Base-by-base conservation (phyloP, 2,329 filamentous ascomycete genomes). In the Tolypocladium nubicola region DNA sequence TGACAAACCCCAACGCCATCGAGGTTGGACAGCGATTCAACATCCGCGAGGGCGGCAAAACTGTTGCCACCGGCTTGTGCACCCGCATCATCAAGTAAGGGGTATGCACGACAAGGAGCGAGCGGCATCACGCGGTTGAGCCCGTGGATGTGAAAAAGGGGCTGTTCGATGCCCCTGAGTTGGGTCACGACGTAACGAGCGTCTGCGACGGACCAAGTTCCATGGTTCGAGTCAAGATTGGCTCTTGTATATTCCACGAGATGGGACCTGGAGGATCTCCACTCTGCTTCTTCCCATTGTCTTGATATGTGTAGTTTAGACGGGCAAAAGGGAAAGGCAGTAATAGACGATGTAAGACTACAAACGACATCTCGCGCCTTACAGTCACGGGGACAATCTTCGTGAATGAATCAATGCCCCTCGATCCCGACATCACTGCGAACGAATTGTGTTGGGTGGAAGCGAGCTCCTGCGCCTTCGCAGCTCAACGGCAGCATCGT, bases 1-100 rank as follows among this genome's bases (percentile, higher is more conserved):
- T 96, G 70, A 84, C 90, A 76, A 80, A 88, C 75, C 90, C 93
- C 62, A 84, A 95, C 68, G 93, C 93, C 59, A 77, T 97, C 62
- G 94, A 99, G 79, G 78, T 84, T 61, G 93, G 94, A 66, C 90
- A 97, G 80, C 89, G 94, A 68, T 94, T 99, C 84, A 99, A 97
- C 81, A 86, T 99, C 71, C 90, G 94, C 76, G 94, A 99, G 81
- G 94, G 94, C 79, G 92, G 93, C 68, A 85, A 90, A 67, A 94
- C 89, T 60, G 88, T 94, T 58, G 89, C 89, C 66, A 94, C 89
- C 66, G 89, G 89, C 74, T 79, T 94, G 66, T 81, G 91, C 67
- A 94, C 89, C 63, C 85, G 86, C 67, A 86, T 94, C 69, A 61
- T 84, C 56, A 75, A 81, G 68, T 84, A 81, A 78, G 64, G 49